Percentiles rank a stretch among this genome's conserved stretches.
phyloP scores from a whole-genome alignment of 83 land plant genomes.

The Picea abies region DNA sequence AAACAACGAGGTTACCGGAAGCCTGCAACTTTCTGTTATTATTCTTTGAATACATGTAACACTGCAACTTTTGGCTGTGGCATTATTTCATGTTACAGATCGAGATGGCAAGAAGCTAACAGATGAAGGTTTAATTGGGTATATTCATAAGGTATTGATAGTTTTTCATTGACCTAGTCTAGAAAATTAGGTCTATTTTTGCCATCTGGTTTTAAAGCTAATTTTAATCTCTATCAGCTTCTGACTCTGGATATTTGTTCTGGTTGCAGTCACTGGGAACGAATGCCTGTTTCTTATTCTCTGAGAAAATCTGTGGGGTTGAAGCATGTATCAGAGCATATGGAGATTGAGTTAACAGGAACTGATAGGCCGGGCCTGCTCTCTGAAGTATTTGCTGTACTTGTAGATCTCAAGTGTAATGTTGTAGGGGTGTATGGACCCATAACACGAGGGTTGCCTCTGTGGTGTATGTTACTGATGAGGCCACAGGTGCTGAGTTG shows the following conservation, averaged over 20 bases:
- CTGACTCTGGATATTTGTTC: too few relatives aligned
- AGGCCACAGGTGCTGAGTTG: conserved; percentile 22
- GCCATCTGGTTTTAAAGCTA: too few relatives aligned
- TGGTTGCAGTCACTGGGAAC: conserved; percentile 34
- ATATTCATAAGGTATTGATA: conserved; percentile 57
- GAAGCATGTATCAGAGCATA: conserved; percentile 35
- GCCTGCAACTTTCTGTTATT: too few relatives aligned
- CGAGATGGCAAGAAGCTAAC: conserved; percentile 62
- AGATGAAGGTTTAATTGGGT: conserved; percentile 52
- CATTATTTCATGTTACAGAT: conserved; percentile 86
- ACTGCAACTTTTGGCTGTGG: neutral
- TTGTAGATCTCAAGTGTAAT: conserved; percentile 30
- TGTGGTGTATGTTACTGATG: too few relatives aligned
- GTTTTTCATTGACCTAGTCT: too few relatives aligned
- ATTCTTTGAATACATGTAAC: too few relatives aligned
- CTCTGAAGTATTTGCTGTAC: conserved; percentile 35
- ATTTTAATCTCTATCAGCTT: too few relatives aligned
- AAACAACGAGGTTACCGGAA: too few relatives aligned
- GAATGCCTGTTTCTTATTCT: conserved; percentile 32
- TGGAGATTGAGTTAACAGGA: conserved; percentile 66
- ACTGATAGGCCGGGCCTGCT: conserved; percentile 44
- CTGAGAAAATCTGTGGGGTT: conserved; percentile 50
- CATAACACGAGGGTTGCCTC: conserved; percentile 40
- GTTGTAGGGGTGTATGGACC: conserved; percentile 54
- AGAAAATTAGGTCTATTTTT: too few relatives aligned